Evolutionary conservation across 148 eudicot species (phyloP).

Genomic region (Mesembryanthemum crystallinum): DNA sequence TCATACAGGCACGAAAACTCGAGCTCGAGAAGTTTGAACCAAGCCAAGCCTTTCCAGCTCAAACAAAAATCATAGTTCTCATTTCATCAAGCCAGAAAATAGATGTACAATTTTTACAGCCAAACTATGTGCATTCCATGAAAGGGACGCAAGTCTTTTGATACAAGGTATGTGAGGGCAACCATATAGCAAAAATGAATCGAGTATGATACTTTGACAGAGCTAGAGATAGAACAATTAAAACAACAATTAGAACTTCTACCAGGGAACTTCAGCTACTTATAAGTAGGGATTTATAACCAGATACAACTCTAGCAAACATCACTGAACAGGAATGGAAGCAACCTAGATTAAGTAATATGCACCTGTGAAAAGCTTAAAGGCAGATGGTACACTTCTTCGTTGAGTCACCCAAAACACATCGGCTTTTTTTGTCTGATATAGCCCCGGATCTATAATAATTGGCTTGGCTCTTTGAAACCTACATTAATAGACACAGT

Average conservation of each 20-base stretch:
- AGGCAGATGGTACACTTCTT: constrained; percentile 90
- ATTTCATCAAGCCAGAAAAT: neutral
- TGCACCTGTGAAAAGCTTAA: constrained; percentile 88
- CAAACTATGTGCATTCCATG: neutral
- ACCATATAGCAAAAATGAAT: neutral
- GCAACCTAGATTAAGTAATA: constrained; percentile 10
- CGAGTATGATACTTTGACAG: neutral
- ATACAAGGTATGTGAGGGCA: neutral
- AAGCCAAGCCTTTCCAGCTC: no score
- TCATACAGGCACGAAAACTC: no score
- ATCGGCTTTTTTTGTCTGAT: constrained; percentile 66
- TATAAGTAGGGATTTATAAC: neutral
- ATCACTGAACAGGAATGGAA: neutral
- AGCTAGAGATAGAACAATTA: neutral
- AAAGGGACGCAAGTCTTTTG: neutral
- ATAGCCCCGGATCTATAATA: constrained; percentile 87
- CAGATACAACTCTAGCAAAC: neutral
- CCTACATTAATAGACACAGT: constrained; percentile 37
- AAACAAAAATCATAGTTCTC: neutral
- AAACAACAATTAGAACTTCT: neutral
- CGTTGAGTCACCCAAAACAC: constrained; percentile 84
- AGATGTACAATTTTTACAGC: neutral
- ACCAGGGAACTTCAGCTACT: neutral
- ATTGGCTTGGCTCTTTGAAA: constrained; percentile 83
- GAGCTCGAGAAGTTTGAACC: no score